Base-by-base conservation (phyloP, 345 rosid species). In the Raphanus raphanistrum region DNA sequence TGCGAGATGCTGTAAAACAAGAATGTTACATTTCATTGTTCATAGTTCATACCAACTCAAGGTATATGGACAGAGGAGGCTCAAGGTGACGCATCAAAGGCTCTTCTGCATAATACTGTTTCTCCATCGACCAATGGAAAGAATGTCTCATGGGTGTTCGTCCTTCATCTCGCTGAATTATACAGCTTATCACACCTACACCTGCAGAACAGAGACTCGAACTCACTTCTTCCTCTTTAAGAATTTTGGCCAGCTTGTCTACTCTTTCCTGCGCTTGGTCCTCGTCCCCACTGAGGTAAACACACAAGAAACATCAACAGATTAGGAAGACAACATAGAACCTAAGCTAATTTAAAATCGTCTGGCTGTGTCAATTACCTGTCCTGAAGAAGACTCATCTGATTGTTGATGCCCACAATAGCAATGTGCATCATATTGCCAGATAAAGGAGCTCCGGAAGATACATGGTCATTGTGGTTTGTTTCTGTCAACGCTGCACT, bases 261-360 rank as follows among this genome's bases (percentile, higher is more conserved):
- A 93, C 80, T 84, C 99, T 91, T 84, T 96, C 98, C 84, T 91
- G 99, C 76, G 99, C 99, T 87, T 96, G 99, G 86, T 96, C 98
- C 85, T 93, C 99, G 75, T 96, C 98, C 15, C 98, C 99, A 84
- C 99, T 96, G 92, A 31, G 66, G 76, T 63, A 54, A 79, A 48
- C 11, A 68, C 74, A 61, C 48, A 72, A 35, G 45, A 1, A 67
- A 60, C 41, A 70, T 61, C 33, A 63, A 57, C 80, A 48, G 41
- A 71, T 64, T 75, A 83, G 66, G 66, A 9, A 36, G 21, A 72
- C 65, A 63, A 27, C 48, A 25, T 68, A 12, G 65, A 26, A 68
- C 38, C 62, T n/a, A 62, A 70, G 68, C 27, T 43, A 35, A 60
- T 35, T 61, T 13, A 36, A 60, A 52, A 28, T 15, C 3, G 35